Percentiles rank a stretch among this genome's conserved stretches.
phyloP scores from a whole-genome alignment of 2,329 filamentous ascomycete genomes.

The Tolypocladium tropicale region DNA sequence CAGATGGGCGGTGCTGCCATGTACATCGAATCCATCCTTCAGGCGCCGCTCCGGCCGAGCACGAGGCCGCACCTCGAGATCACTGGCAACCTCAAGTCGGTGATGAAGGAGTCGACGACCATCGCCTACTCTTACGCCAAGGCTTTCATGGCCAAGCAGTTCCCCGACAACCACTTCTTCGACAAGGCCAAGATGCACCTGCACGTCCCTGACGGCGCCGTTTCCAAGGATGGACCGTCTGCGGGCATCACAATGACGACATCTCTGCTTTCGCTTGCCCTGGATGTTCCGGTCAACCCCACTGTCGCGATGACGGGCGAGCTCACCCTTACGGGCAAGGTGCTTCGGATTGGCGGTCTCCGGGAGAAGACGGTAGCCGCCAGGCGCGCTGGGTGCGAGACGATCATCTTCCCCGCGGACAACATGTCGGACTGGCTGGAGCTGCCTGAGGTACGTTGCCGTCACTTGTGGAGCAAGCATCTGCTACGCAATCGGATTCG shows the following conservation, averaged over 20 bases:
- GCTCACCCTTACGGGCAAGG: constrained; percentile 92
- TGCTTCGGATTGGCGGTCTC: constrained; percentile 85
- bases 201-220: constrained; percentile 92
- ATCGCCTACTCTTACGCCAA: constrained; percentile 97
- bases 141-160: constrained; percentile 72
- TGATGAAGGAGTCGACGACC: constrained; percentile 95
- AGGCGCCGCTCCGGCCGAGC: constrained; percentile 63
- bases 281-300: constrained; percentile 69
- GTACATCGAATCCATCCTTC: constrained; percentile 94
- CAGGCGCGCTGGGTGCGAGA: constrained; percentile 81
- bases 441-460: constrained; percentile 75
- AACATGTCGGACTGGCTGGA: constrained; percentile 97
- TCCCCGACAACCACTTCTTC: constrained; percentile 89
- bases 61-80: constrained; percentile 77
- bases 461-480: background rate
- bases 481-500: too few species aligned
- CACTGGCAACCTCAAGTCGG: constrained; percentile 87
- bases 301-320: constrained; percentile 97
- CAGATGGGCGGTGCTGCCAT: constrained; percentile 92
- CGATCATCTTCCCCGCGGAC: constrained; percentile 88
- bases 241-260: constrained; percentile 99
- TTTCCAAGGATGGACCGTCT: constrained; percentile 86
- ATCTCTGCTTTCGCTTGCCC: constrained; percentile 72
- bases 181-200: constrained; percentile 91
- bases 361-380: constrained; percentile 97